Evolutionary conservation across 1,284 basidiomycete genomes (phyloP), one percentile per base, ranked within the genome.

Genomic region (Volvariella surrecta): DNA sequence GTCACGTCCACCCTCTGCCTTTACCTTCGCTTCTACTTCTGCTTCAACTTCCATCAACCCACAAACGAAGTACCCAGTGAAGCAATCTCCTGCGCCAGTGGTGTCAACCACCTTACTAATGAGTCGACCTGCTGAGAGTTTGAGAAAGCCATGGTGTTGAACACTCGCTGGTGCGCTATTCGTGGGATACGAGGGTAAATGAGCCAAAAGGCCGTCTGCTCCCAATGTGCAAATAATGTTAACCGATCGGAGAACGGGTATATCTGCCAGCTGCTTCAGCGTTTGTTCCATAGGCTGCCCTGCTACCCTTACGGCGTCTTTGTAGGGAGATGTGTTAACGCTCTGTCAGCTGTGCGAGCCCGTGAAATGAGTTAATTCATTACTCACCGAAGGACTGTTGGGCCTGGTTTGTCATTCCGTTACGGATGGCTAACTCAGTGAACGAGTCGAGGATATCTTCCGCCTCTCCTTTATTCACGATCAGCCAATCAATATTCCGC

Each of bases 81-180:
- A 78, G 47, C 74, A 76, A 51, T 79, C 76, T 0, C 76, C 76
- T 1, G 76, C 76, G 6, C 76, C 76, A 0, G 76, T 79, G 0
- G 75, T 78, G 52, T 79, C 76, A 9, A 59, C 54, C 2, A 68
- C 62, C 0, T 46, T 52, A 4, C 64, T 69, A 19, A 60, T 47
- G 9, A 77, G 53, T 38, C 57, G 56, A 1, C 67, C 66, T 1
- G 74, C 73, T 1, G 73, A 73, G 11, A 74, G 24, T 28, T 47
- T 42, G 66, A 63, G 13, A 75, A 55, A 4, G 62, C 48, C 13
- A 51, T 8, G 52, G 45, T 9, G 43, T 43, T 8, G n/a, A 48
- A 45, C 13, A 48, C n/a, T n/a, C n/a, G n/a, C n/a, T 42, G 1
- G 47, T 51, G 28, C 47, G 40, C 44, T 55, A 52, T 32, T 60